Percentiles rank a stretch among this genome's conserved stretches.
Conservation (phyloP, 23 red algal species). For the Chondrus crispus region DNA sequence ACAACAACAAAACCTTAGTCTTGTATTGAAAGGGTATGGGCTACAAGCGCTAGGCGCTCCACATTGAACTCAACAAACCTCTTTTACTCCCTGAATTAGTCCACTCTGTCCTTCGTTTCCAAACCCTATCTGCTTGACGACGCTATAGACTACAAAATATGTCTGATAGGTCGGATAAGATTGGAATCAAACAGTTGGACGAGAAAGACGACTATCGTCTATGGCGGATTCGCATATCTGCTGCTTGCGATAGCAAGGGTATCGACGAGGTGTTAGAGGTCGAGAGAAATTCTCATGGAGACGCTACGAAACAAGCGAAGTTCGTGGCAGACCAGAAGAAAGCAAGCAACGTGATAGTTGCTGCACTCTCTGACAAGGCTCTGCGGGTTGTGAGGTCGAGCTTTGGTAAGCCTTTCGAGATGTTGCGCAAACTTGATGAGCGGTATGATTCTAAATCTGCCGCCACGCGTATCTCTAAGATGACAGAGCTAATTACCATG, state of each 20-base stretch:
- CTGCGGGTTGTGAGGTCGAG: not conserved
- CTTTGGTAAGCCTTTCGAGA: slow-evolving; percentile 8
- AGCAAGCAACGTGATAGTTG: slow-evolving; percentile 13
- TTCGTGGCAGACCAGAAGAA: not conserved
- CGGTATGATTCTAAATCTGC: slow-evolving; percentile 7
- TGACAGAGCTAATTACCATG: not conserved
- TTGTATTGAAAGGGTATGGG: no score
- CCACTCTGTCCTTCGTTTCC: no score
- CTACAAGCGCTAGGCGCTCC: no score
- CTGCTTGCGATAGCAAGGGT: slow-evolving; percentile 5
- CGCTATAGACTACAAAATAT: no score
- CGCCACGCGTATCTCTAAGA: slow-evolving; percentile 17
- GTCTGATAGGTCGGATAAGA: no score
- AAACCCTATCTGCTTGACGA: no score
- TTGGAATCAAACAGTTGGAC: not conserved
- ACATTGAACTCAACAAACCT: no score
- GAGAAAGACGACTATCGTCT: not conserved
- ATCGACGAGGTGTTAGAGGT: not conserved
- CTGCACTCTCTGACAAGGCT: not conserved
- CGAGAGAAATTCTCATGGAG: no score
- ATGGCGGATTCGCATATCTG: not conserved
- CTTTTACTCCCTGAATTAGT: no score
- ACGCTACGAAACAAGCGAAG: not conserved
- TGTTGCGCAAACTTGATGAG: slow-evolving; percentile 2
- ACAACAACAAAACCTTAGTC: no score